phyloP scores from a whole-genome alignment of 768 basidiomycete species.

The Trametes maxima region DNA sequence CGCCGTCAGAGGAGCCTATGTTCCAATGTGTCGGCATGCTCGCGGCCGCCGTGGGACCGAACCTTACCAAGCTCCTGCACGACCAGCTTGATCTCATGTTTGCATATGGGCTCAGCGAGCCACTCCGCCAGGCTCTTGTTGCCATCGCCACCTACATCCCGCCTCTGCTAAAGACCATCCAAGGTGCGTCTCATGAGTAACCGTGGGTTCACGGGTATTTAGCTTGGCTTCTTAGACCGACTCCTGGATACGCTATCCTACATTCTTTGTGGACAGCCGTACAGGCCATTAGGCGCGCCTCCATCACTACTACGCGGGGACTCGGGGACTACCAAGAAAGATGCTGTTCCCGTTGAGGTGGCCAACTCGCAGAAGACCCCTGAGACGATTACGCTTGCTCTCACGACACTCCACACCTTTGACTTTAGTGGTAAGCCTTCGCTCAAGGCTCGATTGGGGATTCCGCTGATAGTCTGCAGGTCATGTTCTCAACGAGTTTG shows the following conservation, averaged over 20 bases:
- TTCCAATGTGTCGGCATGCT: constrained; percentile 99
- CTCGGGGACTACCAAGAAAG: constrained; percentile 48
- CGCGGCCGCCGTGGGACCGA: constrained; percentile 92
- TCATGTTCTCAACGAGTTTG: constrained; percentile 94
- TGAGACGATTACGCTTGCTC: constrained; percentile 77
- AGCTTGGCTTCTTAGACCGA: constrained; percentile 58
- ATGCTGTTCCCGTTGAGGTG: constrained; percentile 30
- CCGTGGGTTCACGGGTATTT: background rate
- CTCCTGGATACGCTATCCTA: constrained; percentile 82
- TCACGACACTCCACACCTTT: constrained; percentile 86
- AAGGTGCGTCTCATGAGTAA: constrained; percentile 54
- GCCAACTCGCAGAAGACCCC: constrained; percentile 49
- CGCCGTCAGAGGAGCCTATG: constrained; percentile 91
- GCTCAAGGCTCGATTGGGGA: background rate
- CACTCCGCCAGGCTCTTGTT: constrained; percentile 80
- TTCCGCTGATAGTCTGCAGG: constrained; percentile 46
- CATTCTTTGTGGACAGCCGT: constrained; percentile 81
- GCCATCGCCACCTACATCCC: constrained; percentile 87
- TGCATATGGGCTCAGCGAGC: constrained; percentile 88
- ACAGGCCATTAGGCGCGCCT: constrained; percentile 88
- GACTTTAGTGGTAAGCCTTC: constrained; percentile 81
- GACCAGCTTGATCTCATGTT: constrained; percentile 98
- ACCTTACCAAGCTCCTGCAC: constrained; percentile 92
- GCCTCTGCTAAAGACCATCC: constrained; percentile 87
- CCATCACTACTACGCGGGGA: constrained; percentile 59